A percentile compares a stretch with the other conserved stretches of the same genome.
Evolutionary conservation across 116 monocot species (phyloP).

Genomic region (Trichopus zeylanicus): DNA sequence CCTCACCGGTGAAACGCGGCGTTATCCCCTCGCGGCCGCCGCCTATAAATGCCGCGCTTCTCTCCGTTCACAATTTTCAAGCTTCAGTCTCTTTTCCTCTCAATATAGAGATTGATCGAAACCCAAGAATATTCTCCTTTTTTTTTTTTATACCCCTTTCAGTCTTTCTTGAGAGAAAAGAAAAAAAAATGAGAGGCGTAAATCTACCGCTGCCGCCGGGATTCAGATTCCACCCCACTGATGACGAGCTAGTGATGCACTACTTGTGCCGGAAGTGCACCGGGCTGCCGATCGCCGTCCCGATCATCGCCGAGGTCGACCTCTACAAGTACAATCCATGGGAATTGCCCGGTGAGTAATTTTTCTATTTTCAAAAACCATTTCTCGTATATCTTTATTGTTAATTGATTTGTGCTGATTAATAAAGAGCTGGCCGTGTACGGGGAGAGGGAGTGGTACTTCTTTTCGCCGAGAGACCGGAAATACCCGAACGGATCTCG

Average conservation of each 20-base stretch:
- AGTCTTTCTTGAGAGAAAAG: too few species aligned
- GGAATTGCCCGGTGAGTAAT: conserved; percentile 30
- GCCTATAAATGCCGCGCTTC: conserved; percentile 23
- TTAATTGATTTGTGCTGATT: not conserved
- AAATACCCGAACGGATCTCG: conserved; percentile 61
- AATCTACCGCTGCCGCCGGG: conserved; percentile 36
- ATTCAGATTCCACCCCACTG: conserved; percentile 64
- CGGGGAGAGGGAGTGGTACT: conserved; percentile 68
- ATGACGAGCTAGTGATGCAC: conserved; percentile 52
- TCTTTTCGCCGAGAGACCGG: conserved; percentile 54
- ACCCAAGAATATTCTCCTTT: not conserved
- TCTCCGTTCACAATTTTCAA: conserved; percentile 21
- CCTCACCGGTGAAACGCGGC: conserved; percentile 11
- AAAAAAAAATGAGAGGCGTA: conserved; percentile 22
- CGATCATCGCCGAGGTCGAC: conserved; percentile 40
- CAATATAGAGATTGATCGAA: not conserved
- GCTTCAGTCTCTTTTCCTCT: conserved; percentile 1
- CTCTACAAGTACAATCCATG: conserved; percentile 48
- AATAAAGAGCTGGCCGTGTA: conserved; percentile 27
- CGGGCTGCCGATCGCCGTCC: conserved; percentile 16
- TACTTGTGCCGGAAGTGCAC: conserved; percentile 35
- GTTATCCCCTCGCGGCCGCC: not conserved
- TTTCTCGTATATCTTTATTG: not conserved
- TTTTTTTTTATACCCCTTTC: not conserved
- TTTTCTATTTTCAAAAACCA: too few species aligned